These are phyloP conservation scores for Aspergillus ustus DNA, from an alignment of 2,329 filamentous ascomycete species.

Conservation along the genomic window DNA sequence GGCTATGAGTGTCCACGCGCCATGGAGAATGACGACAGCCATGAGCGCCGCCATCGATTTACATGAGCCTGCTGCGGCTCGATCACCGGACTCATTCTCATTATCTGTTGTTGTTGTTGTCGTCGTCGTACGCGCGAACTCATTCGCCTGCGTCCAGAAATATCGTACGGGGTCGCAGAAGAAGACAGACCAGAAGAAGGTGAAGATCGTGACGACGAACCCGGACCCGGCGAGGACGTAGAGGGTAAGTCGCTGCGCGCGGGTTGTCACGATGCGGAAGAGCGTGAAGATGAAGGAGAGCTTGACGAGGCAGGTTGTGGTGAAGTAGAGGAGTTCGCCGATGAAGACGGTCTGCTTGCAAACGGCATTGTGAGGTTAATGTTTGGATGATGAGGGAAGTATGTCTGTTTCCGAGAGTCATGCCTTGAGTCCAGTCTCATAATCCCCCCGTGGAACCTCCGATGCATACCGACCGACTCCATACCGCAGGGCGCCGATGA, in stretches of 20 bases:
- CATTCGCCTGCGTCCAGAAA: neutral
- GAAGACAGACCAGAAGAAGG: neutral
- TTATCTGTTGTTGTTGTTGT: too few species aligned
- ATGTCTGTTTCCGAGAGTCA: too few species aligned
- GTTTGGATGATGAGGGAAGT: too few species aligned
- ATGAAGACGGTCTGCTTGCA: neutral
- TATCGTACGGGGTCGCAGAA: neutral
- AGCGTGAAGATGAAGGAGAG: neutral
- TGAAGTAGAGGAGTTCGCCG: neutral
- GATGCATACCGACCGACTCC: neutral
- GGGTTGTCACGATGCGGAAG: neutral
- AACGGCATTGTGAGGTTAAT: too few species aligned
- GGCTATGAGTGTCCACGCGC: neutral
- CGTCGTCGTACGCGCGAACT: neutral
- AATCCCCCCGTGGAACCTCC: neutral
- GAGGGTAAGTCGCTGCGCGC: neutral
- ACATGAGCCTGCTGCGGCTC: neutral
- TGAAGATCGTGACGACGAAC: neutral
- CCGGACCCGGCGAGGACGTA: neutral
- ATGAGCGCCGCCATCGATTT: neutral
- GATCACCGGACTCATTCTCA: accelerated
- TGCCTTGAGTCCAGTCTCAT: neutral
- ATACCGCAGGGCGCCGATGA: neutral
- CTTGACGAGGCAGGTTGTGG: neutral
- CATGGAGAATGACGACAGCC: neutral